Evolutionary conservation across 192 early-diverging fungal species (phyloP).

Genomic region (Chytriomyces sp.): DNA sequence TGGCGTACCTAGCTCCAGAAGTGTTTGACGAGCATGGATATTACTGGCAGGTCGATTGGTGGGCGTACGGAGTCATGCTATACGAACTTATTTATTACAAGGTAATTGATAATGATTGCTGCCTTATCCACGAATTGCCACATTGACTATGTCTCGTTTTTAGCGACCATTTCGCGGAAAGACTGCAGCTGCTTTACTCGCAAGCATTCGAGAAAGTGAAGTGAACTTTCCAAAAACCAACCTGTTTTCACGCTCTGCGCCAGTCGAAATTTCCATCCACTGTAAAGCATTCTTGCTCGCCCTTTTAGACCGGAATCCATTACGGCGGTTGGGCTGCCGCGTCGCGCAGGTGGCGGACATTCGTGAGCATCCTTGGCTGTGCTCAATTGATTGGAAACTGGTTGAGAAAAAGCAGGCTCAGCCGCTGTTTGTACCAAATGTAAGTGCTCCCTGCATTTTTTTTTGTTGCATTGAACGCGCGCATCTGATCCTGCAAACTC

Average conservation of each 20-base stretch:
- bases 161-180: slow-evolving; percentile 75
- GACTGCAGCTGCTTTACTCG: slow-evolving; percentile 61
- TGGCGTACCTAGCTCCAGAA: slow-evolving; percentile 82
- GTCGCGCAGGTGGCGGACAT: slow-evolving; percentile 67
- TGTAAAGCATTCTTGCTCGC: slow-evolving; percentile 37
- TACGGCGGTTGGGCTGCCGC: slow-evolving; percentile 75
- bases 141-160: slow-evolving; percentile 53
- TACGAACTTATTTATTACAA: slow-evolving; percentile 81
- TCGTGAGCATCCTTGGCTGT: slow-evolving; percentile 57
- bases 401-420: slow-evolving; percentile 45
- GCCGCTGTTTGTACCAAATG: slow-evolving; percentile 59
- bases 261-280: slow-evolving; percentile 11
- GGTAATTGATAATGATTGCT: slow-evolving; percentile 47
- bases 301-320: slow-evolving; percentile 75
- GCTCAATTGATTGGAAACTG: slow-evolving; percentile 53
- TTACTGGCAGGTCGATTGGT: slow-evolving; percentile 69
- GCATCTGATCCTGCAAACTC: background rate
- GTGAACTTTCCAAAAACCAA: slow-evolving; percentile 62
- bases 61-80: slow-evolving; percentile 80
- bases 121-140: background rate
- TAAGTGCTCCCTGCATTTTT: slow-evolving; percentile 22
- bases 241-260: slow-evolving; percentile 30
- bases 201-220: slow-evolving; percentile 61
- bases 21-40: slow-evolving; percentile 58
- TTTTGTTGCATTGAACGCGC: background rate